Conservation (phyloP, 2,329 filamentous ascomycete genomes). For the Blastomyces gilchristii region DNA sequence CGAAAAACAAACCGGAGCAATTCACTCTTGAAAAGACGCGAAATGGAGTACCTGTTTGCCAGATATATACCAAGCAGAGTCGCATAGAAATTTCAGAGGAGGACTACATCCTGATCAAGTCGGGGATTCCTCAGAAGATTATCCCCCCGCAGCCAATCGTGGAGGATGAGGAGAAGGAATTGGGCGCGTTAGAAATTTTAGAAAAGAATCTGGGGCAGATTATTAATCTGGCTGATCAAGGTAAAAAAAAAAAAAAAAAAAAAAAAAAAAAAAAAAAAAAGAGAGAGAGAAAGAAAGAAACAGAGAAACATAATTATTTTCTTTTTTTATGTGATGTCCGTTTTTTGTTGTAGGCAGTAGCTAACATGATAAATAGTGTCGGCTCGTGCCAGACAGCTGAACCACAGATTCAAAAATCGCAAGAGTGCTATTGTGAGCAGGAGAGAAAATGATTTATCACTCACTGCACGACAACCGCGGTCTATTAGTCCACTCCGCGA, state of each 20-base stretch:
- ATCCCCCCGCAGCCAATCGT: slow-evolving; percentile 71
- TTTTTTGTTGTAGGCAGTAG: slow-evolving; percentile 10
- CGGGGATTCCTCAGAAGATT: slow-evolving; percentile 70
- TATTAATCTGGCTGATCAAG: slow-evolving; percentile 71
- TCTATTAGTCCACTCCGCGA: slow-evolving; percentile 33
- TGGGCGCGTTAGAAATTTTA: slow-evolving; percentile 73
- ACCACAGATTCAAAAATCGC: slow-evolving; percentile 66
- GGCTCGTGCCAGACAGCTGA: slow-evolving; percentile 63
- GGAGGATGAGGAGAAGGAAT: slow-evolving; percentile 76
- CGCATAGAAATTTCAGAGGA: slow-evolving; percentile 80
- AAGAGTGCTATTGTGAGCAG: slow-evolving; percentile 61
- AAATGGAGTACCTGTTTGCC: slow-evolving; percentile 62
- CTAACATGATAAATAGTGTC: slow-evolving; percentile 42
- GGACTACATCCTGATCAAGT: slow-evolving; percentile 74
- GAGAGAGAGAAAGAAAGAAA: no score
- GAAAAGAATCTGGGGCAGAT: slow-evolving; percentile 67
- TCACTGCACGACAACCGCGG: slow-evolving; percentile 25
- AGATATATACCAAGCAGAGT: slow-evolving; percentile 70
- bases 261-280: neutral
- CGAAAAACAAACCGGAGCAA: slow-evolving; percentile 66
- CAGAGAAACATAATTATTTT: neutral
- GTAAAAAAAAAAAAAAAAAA: slow-evolving; percentile 28
- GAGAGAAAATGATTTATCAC: slow-evolving; percentile 39
- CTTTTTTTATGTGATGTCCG: neutral
- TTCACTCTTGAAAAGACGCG: slow-evolving; percentile 61